Evolutionary conservation across 2,329 filamentous ascomycete genomes (phyloP).

Genomic region (Blastomyces gilchristii): DNA sequence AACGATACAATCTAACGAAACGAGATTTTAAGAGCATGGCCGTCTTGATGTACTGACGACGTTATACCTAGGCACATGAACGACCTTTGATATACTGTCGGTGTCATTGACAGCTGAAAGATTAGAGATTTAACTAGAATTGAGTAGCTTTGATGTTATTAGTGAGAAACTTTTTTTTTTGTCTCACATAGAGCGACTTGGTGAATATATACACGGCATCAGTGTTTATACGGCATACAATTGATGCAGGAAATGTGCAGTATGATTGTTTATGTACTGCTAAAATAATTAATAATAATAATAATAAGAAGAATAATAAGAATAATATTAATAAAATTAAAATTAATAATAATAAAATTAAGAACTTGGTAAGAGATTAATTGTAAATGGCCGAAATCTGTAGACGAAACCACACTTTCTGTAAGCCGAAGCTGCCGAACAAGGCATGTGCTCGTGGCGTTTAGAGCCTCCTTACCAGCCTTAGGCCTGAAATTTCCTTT

Average conservation of each 20-base stretch:
- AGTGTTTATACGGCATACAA: neutral
- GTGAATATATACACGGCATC: neutral
- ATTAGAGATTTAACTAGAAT: too few relatives aligned
- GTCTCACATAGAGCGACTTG: neutral
- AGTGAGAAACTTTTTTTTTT: neutral
- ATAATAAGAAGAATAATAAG: too few relatives aligned
- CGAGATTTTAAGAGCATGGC: neutral
- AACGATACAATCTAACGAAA: neutral
- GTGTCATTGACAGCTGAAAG: too few relatives aligned
- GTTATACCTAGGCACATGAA: neutral
- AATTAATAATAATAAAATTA: too few relatives aligned
- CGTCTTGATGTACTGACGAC: neutral
- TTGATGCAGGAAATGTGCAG: neutral
- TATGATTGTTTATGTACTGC: too few relatives aligned
- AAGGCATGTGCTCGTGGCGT: neutral
- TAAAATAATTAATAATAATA: too few relatives aligned
- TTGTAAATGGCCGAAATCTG: neutral
- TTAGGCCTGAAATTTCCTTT: too few relatives aligned
- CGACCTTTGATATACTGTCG: neutral
- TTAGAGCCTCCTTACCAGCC: neutral
- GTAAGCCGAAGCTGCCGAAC: neutral
- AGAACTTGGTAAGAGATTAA: neutral
- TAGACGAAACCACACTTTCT: neutral
- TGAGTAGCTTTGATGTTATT: too few relatives aligned
- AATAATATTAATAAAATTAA: too few relatives aligned